These are phyloP conservation scores for Solanum pinnatisectum DNA, from an alignment of 257 asterid species.

Conservation along the genomic window DNA sequence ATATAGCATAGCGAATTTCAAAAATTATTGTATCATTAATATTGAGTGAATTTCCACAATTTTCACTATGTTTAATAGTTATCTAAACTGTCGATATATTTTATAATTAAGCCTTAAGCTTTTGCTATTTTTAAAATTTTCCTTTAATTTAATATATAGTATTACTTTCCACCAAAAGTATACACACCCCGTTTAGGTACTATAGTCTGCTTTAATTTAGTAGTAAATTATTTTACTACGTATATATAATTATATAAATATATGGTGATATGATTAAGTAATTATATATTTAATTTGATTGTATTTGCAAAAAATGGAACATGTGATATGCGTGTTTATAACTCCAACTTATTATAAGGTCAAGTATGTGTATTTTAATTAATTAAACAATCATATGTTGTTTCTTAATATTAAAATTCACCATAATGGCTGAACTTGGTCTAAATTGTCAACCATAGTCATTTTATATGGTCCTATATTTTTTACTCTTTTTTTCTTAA, in stretches of 20 bases:
- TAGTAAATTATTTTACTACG: background rate
- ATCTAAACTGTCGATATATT: too few relatives aligned
- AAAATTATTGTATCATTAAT: too few relatives aligned
- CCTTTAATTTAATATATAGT: background rate
- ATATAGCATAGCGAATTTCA: too few relatives aligned
- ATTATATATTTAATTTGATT: background rate
- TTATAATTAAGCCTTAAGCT: background rate
- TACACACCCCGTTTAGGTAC: background rate
- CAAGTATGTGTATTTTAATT: background rate
- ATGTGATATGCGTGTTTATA: background rate
- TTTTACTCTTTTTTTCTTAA: background rate
- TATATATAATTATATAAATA: background rate
- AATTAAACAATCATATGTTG: background rate
- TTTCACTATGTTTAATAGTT: background rate
- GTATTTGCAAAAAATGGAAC: background rate
- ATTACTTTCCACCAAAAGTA: background rate
- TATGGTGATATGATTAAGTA: background rate
- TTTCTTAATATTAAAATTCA: background rate
- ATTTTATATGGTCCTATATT: background rate
- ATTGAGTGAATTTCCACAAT: too few relatives aligned
- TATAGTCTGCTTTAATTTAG: background rate
- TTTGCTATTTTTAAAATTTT: too few relatives aligned
- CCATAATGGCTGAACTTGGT: background rate
- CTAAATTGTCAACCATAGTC: background rate
- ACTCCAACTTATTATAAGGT: background rate